Evolutionary conservation across 2,329 filamentous ascomycete genomes (phyloP).

Genomic region (Fusarium sp.): DNA sequence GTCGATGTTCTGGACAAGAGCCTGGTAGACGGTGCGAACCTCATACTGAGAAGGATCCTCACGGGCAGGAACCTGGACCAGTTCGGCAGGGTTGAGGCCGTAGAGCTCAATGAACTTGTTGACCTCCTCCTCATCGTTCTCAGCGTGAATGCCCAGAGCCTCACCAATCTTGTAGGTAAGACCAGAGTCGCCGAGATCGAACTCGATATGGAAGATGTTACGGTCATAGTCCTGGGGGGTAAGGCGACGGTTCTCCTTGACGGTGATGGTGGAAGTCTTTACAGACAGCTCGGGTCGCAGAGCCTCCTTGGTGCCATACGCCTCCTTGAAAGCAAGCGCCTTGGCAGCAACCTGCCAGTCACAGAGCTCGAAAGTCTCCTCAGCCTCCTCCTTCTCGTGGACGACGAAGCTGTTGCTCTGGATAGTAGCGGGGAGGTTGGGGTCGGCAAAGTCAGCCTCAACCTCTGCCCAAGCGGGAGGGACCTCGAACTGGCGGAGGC

Average conservation of each 20-base stretch:
- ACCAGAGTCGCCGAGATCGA: constrained; percentile 89
- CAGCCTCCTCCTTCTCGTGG: constrained; percentile 79
- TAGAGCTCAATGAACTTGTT: constrained; percentile 90
- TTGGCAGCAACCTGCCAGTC: constrained; percentile 88
- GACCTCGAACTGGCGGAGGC: constrained; percentile 77
- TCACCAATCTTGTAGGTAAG: constrained; percentile 97
- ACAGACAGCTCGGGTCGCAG: constrained; percentile 87
- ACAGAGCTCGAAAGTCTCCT: constrained; percentile 71
- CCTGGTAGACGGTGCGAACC: constrained; percentile 91
- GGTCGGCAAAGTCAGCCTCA: constrained; percentile 60
- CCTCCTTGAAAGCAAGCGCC: constrained; percentile 92
- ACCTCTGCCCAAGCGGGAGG: constrained; percentile 82
- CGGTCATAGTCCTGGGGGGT: constrained; percentile 91
- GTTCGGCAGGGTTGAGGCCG: constrained; percentile 79
- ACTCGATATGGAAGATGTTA: constrained; percentile 99
- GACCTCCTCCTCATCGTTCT: constrained; percentile 85
- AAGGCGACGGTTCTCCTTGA: constrained; percentile 94
- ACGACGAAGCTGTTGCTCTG: constrained; percentile 82
- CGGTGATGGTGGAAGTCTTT: constrained; percentile 86
- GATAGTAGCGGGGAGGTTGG: constrained; percentile 69
- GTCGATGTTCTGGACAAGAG: constrained; percentile 90
- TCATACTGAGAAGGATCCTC: constrained; percentile 79
- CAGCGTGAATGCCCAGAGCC: constrained; percentile 93
- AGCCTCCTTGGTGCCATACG: constrained; percentile 75
- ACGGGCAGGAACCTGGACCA: constrained; percentile 91